Base-by-base conservation (phyloP, 176 grass and related monocot species). In the Bromus sterilis region DNA sequence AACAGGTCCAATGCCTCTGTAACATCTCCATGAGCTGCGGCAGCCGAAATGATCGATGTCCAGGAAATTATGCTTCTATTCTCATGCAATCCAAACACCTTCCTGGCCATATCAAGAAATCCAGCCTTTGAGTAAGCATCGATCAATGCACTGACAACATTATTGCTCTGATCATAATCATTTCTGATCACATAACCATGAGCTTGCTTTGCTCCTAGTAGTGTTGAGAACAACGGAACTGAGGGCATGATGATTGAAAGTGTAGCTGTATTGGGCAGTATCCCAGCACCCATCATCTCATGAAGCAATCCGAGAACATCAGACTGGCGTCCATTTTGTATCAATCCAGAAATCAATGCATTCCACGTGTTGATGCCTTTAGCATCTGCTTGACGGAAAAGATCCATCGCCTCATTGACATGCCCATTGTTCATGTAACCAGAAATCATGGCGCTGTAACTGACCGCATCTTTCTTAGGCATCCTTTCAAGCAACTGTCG, bases 381-480 rank as follows among this genome's bases (percentile, higher is more conserved):
- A 89, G 31, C 44, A 76, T 69, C 57, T 36, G 85, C 72, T 83
- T 23, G 74, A 37, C 46, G 46, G 75, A 91, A 91, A 78, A 94
- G 84, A 32, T 85, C 69, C 74, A 94, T 85, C 77, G 78, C 92
- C 57, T 71, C 49, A 18, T 56, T 9, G 8, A 91, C 81, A 79
- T 82, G 42, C 12, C 87, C 92, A 36, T 76, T 74, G 76, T 74
- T 89, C 92, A 94, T 91, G 58, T 94, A 91, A 33, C 87, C 92
- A 72, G 89, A 73, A 32, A 94, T 94, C 89, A 91, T 87, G 40
- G 87, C 75, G 62, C 86, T 89, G 78, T 89, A 94, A 77, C 77
- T 91, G 62, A 94, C 48, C 1, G 68, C 40, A 80, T 94, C 93
- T 66, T 91, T 91, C 74, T 62, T 62, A 46, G 53, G 62, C 87